These are phyloP conservation scores for Lasiodiplodia theobromae DNA, from an alignment of 2,329 filamentous ascomycete species.

Conservation along the genomic window DNA sequence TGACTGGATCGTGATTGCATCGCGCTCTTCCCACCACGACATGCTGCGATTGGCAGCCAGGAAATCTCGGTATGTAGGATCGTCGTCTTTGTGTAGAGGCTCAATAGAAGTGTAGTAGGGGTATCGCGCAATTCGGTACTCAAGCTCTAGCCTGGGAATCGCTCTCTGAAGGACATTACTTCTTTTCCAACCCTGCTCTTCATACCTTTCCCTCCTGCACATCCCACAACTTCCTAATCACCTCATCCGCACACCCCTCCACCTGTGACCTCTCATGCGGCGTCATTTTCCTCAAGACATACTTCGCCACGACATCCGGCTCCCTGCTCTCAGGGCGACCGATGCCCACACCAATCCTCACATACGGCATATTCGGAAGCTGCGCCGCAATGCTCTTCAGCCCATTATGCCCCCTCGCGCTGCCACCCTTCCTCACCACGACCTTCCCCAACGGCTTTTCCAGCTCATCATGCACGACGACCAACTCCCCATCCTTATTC, in stretches of 20 bases:
- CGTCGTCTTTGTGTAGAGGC: background rate
- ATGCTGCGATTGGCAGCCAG: background rate
- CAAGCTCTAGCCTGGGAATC: background rate
- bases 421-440: slow-evolving; percentile 67
- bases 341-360: slow-evolving; percentile 82
- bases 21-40: background rate
- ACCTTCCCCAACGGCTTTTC: slow-evolving; percentile 75
- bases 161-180: background rate
- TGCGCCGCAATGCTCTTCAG: slow-evolving; percentile 50
- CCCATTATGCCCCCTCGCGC: slow-evolving; percentile 54
- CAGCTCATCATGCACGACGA: slow-evolving; percentile 89
- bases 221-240: slow-evolving; percentile 60
- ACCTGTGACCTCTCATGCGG: slow-evolving; percentile 54
- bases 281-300: slow-evolving; percentile 77
- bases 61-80: background rate
- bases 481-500: slow-evolving; percentile 58
- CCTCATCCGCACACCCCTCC: slow-evolving; percentile 55
- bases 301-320: slow-evolving; percentile 71
- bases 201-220: slow-evolving; percentile 50
- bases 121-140: background rate
- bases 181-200: background rate
- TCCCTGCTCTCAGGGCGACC: slow-evolving; percentile 79
- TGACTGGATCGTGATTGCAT: background rate
- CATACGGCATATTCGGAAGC: slow-evolving; percentile 49
- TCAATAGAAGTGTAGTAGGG: background rate